Conservation (phyloP, 495 filamentous ascomycete genomes). For the Acidiella bohemica region DNA sequence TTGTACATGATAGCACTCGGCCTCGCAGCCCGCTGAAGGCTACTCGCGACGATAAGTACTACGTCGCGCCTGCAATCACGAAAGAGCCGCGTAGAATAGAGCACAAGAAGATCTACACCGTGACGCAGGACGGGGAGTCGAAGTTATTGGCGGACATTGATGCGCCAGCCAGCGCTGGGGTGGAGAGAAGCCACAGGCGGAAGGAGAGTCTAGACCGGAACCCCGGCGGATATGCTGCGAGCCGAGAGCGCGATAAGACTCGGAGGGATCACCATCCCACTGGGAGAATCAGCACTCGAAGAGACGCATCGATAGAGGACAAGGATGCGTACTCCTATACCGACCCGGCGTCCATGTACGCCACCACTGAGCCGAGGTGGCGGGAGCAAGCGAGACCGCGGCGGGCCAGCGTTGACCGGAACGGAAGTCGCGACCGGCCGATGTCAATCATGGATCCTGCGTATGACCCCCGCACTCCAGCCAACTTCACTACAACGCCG, state of each 20-base stretch:
- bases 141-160: conserved; percentile 19
- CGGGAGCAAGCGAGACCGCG: conserved; percentile 18
- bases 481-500: not conserved
- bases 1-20: conserved; percentile 14
- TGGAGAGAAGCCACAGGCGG: conserved; percentile 14
- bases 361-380: conserved; percentile 30
- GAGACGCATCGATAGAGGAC: conserved; percentile 17
- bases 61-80: conserved; percentile 20
- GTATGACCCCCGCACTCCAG: conserved; percentile 11
- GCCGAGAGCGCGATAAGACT: conserved; percentile 8
- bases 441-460: conserved; percentile 23
- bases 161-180: conserved; percentile 1
- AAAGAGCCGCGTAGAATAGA: conserved; percentile 15
- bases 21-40: conserved; percentile 17
- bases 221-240: conserved; percentile 10
- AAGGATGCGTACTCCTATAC: conserved; percentile 30
- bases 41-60: conserved; percentile 15
- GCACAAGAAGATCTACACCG: conserved; percentile 28
- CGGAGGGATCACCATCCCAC: conserved; percentile 23
- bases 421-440: conserved; percentile 24
- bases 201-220: conserved; percentile 18
- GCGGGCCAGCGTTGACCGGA: conserved; percentile 24
- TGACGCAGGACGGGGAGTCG: conserved; percentile 22
- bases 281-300: conserved; percentile 12
- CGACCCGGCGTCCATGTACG: conserved; percentile 29